phyloP scores from a whole-genome alignment of 1,284 basidiomycete species.

The Rhodofomes roseus region DNA sequence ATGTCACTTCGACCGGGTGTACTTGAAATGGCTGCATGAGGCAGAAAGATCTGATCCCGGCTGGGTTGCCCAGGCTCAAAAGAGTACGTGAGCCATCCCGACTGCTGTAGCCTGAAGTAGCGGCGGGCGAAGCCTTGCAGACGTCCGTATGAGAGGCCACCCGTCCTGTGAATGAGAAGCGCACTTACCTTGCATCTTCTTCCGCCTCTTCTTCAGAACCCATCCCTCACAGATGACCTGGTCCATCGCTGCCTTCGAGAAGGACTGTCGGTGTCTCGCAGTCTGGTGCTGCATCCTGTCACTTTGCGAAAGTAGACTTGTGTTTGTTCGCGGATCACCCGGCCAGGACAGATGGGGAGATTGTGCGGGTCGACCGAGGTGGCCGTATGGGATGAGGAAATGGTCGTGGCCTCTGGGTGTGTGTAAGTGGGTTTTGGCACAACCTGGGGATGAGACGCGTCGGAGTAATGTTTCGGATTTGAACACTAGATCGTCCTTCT shows the following conservation, averaged over 20 bases:
- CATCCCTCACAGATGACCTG: constrained; percentile 61
- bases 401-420: background rate
- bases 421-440: background rate
- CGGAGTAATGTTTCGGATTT: too few relatives aligned
- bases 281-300: constrained; percentile 12
- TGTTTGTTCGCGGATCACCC: background rate
- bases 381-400: background rate
- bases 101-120: constrained; percentile 65
- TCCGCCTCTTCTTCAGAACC: constrained; percentile 78
- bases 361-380: background rate
- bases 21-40: constrained; percentile 72
- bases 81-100: constrained; percentile 73
- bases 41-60: constrained; percentile 67
- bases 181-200: constrained; percentile 75
- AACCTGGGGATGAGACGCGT: background rate
- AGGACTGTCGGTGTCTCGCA: constrained; percentile 7
- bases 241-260: constrained; percentile 1
- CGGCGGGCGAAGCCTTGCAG: constrained; percentile 77
- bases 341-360: background rate
- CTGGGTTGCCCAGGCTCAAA: constrained; percentile 67
- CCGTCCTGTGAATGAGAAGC: background rate
- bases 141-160: background rate
- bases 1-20: constrained; percentile 66
- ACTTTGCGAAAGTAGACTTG: background rate
- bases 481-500: background rate